Base-by-base conservation (phyloP, 345 rosid species). In the Viola odorata region DNA sequence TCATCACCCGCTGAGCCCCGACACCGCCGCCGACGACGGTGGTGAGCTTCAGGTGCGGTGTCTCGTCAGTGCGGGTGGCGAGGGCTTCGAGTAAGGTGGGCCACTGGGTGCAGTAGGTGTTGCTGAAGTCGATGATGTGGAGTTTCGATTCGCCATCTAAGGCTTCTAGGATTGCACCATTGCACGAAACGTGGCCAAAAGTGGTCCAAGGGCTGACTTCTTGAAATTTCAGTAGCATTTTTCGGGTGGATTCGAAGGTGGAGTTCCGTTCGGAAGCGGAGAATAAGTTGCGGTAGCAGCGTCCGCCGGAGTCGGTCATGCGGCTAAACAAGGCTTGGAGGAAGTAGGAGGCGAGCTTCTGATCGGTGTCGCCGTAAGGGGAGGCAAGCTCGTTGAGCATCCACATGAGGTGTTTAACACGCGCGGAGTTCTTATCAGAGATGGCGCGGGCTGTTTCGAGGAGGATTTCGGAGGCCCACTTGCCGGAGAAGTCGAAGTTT, bases 171-270 rank as follows among this genome's bases (percentile, higher is more conserved):
- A 94, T 84, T 11, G 97, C 96, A 44, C 97, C 97, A 51, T 90
- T 94, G 45, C 86, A 84, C 7, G 97, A 89, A 8, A 88, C 97
- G 70, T 94, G 97, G n/a, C 97, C 99, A 16, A 94, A 94, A 64
- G 97, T 94, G 42, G 85, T 82, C 99, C 99, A 94, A 1, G 97
- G 99, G 67, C 89, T 84, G 55, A 85, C 95, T 80, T 94, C 99
- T 78, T 94, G 99, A 51, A 90, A 88, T 75, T 84, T 88, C 60
- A 94, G 70, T 1, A 90, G 84, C 66, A 82, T 83, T 73, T 84
- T 94, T 17, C 96, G 76, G 0, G 91, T 88, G 6, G 95, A 85
- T 62, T 86, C 95, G 66, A 94, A 88, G 12, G 95, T 88, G 69
- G 85, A 82, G 0, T 81, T 80, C 66, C 82, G 86, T 13, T 94